Evolutionary conservation across 495 filamentous ascomycete genomes (phyloP).

Genomic region (Aspergillus avenaceus): DNA sequence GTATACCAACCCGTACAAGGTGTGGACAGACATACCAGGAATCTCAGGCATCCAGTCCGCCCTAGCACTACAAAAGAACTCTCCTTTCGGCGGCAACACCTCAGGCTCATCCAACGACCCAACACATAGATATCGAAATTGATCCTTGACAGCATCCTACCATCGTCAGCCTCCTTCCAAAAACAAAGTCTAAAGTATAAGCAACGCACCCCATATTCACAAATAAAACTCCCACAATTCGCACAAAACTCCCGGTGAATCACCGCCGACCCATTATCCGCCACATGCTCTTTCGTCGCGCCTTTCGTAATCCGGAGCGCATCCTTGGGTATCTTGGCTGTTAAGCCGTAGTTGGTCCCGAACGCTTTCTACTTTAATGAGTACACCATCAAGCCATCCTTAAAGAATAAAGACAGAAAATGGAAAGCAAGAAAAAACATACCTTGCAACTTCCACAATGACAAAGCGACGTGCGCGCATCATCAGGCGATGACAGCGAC

Average conservation of each 20-base stretch:
- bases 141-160: constrained; percentile 50
- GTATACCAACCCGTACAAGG: too few relatives aligned
- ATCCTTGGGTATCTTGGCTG: constrained; percentile 54
- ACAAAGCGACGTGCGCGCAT: constrained; percentile 61
- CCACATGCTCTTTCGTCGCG: constrained; percentile 46
- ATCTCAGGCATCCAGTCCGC: constrained; percentile 63
- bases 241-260: constrained; percentile 63
- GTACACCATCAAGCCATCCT: neutral
- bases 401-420: too few relatives aligned
- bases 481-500: constrained; percentile 41
- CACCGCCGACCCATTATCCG: constrained; percentile 51
- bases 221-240: constrained; percentile 56
- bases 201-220: constrained; percentile 56
- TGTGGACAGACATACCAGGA: constrained; percentile 40
- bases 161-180: neutral
- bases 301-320: constrained; percentile 37
- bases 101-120: constrained; percentile 62
- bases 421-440: neutral
- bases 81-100: constrained; percentile 59
- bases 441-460: constrained; percentile 63
- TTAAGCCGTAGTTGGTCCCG: constrained; percentile 59
- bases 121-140: constrained; percentile 60
- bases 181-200: neutral
- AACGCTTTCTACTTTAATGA: constrained; percentile 51
- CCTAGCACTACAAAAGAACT: constrained; percentile 61